These are phyloP conservation scores for Xylariaceae sp. DNA, from an alignment of 2,329 filamentous ascomycete species.

Conservation along the genomic window DNA sequence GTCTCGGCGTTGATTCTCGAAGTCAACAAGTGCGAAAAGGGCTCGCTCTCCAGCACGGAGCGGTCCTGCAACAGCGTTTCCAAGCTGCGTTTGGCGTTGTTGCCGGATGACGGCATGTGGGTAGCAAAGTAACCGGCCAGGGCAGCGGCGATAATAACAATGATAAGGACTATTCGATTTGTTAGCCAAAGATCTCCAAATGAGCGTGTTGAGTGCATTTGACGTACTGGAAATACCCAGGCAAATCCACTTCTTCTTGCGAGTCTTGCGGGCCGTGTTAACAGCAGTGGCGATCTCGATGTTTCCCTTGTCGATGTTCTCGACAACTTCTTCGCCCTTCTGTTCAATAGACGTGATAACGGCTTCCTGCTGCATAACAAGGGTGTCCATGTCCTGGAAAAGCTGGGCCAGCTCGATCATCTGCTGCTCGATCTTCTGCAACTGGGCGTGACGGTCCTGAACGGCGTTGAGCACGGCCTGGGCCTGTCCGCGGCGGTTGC, in stretches of 20 bases:
- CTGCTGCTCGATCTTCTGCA: conserved; percentile 87
- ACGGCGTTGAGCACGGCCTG: conserved; percentile 74
- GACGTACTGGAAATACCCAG: conserved; percentile 63
- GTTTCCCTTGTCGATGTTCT: conserved; percentile 81
- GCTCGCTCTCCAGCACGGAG: conserved; percentile 19
- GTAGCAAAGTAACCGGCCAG: conserved; percentile 35
- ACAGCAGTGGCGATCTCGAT: conserved; percentile 78
- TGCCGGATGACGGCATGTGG: neutral
- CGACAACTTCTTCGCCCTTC: conserved; percentile 78
- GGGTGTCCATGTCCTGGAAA: conserved; percentile 82
- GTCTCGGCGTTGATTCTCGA: conserved; percentile 24
- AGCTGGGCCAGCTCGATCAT: conserved; percentile 82
- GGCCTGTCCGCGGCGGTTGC: conserved; percentile 74
- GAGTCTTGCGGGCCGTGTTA: conserved; percentile 69
- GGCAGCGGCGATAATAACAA: conserved; percentile 47
- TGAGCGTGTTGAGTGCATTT: neutral
- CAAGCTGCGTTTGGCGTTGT: conserved; percentile 21
- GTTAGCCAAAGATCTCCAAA: conserved; percentile 24
- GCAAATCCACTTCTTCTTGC: conserved; percentile 97
- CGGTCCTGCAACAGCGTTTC: conserved; percentile 18
- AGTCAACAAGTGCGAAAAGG: conserved; percentile 20
- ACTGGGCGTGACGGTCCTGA: conserved; percentile 74
- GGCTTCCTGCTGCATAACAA: conserved; percentile 82
- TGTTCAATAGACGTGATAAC: conserved; percentile 76
- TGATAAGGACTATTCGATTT: conserved; percentile 43